These are phyloP conservation scores for Puccinia sorghi DNA, from an alignment of 1,284 basidiomycete species.

Conservation along the genomic window DNA sequence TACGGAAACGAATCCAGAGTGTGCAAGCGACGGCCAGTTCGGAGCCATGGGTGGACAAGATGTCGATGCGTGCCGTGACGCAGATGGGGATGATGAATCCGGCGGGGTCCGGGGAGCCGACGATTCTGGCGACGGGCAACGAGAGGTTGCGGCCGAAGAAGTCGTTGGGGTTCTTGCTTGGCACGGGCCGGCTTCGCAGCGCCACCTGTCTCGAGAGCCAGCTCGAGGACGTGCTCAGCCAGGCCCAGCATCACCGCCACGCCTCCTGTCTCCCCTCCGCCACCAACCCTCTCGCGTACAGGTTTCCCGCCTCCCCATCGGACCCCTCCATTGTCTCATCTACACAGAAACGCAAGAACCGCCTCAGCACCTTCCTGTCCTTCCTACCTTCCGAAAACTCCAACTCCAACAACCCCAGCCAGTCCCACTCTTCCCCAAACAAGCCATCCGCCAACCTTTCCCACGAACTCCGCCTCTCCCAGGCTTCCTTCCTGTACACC, in stretches of 20 bases:
- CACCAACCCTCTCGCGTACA: too few species aligned
- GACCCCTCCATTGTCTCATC: neutral
- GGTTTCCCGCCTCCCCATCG: too few species aligned
- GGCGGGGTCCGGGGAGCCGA: too few species aligned
- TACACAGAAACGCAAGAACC: neutral
- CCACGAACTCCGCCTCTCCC: neutral
- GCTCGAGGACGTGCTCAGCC: constrained; percentile 8
- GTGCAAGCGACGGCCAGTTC: too few species aligned
- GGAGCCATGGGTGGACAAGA: too few species aligned
- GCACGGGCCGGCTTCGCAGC: neutral
- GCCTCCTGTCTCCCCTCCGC: neutral
- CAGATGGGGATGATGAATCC: neutral
- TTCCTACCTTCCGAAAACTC: neutral
- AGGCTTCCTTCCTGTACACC: neutral
- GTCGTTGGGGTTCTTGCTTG: neutral
- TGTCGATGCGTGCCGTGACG: neutral
- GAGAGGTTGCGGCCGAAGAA: neutral
- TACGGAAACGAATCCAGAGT: too few species aligned
- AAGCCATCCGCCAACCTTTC: neutral
- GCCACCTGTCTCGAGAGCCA: constrained; percentile 14
- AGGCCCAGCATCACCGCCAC: neutral
- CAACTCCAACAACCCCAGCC: neutral
- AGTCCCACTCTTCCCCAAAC: too few species aligned
- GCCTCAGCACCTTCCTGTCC: neutral
- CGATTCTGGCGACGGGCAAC: neutral